A percentile compares a stretch with the other conserved stretches of the same genome.
These are phyloP conservation scores for Collariella sp. DNA, from an alignment of 495 filamentous ascomycete genomes.

Conservation along the genomic window DNA sequence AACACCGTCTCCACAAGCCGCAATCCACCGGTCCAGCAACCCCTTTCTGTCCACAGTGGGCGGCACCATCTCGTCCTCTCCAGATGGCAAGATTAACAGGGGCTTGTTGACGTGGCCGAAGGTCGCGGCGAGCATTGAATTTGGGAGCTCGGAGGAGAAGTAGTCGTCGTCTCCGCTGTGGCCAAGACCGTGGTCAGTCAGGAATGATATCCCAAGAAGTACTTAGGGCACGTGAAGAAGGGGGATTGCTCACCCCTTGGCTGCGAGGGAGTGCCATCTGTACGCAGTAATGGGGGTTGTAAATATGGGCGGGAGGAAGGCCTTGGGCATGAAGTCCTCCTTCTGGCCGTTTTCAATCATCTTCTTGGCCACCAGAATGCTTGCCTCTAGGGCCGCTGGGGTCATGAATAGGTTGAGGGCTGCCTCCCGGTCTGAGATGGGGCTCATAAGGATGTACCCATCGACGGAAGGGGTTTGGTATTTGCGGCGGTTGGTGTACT, in stretches of 20 bases:
- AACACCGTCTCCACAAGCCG: slow-evolving; percentile 9
- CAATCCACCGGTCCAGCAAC: slow-evolving; percentile 53
- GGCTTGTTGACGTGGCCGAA: slow-evolving; percentile 52
- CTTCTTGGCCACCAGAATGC: slow-evolving; percentile 43
- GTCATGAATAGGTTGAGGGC: slow-evolving; percentile 34
- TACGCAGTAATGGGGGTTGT: slow-evolving; percentile 52
- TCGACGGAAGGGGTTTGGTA: slow-evolving; percentile 45
- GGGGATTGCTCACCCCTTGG: slow-evolving; percentile 31
- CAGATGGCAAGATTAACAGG: slow-evolving; percentile 55
- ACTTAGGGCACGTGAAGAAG: no score
- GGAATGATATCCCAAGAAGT: no score
- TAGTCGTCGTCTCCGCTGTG: slow-evolving; percentile 66
- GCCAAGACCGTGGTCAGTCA: neutral
- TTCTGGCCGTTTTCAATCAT: slow-evolving; percentile 40
- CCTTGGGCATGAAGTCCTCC: slow-evolving; percentile 47
- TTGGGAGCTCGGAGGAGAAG: slow-evolving; percentile 64
- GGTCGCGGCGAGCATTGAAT: slow-evolving; percentile 32
- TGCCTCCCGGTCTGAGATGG: slow-evolving; percentile 65
- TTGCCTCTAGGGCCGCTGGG: slow-evolving; percentile 39
- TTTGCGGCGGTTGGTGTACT: slow-evolving; percentile 43
- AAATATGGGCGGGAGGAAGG: slow-evolving; percentile 40
- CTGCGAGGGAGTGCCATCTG: slow-evolving; percentile 57
- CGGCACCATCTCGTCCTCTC: slow-evolving; percentile 59
- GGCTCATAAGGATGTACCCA: slow-evolving; percentile 69
- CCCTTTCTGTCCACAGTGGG: slow-evolving; percentile 51